A percentile compares a stretch with the other conserved stretches of the same genome.
Conservation (phyloP, 495 filamentous ascomycete species). For the Cudoniella acicularis region DNA sequence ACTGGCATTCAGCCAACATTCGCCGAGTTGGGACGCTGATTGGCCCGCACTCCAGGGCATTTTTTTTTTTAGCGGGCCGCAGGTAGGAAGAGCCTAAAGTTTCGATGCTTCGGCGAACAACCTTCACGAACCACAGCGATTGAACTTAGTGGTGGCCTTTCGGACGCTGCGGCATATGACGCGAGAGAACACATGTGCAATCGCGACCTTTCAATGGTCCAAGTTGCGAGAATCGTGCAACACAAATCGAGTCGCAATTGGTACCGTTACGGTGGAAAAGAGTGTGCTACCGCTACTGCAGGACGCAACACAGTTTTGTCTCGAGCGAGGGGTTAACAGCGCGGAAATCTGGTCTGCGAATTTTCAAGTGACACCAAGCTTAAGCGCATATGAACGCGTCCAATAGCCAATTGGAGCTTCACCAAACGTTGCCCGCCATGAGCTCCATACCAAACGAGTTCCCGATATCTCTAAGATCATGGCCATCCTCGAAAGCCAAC, state of each 20-base stretch:
- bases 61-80: no score
- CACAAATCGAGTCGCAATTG: not conserved
- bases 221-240: not conserved
- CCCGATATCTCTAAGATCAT: slow-evolving; percentile 63
- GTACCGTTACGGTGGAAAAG: not conserved
- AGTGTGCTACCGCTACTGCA: not conserved
- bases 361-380: no score
- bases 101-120: no score
- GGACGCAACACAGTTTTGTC: not conserved
- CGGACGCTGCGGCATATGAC: not conserved
- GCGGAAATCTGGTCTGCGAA: no score
- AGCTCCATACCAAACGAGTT: slow-evolving; percentile 42
- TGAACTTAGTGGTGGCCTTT: not conserved
- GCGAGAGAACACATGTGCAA: not conserved
- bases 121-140: no score
- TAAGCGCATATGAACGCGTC: not conserved
- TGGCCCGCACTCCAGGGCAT: not conserved
- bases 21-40: not conserved
- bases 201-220: no score
- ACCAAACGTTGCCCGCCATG: slow-evolving; percentile 13
- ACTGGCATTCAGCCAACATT: not conserved
- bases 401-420: not conserved
- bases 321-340: not conserved
- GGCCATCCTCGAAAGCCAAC: slow-evolving; percentile 32
- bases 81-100: no score